These are phyloP conservation scores for Flaveria linearis DNA, from an alignment of 129 eudicot genomes.

Conservation along the genomic window DNA sequence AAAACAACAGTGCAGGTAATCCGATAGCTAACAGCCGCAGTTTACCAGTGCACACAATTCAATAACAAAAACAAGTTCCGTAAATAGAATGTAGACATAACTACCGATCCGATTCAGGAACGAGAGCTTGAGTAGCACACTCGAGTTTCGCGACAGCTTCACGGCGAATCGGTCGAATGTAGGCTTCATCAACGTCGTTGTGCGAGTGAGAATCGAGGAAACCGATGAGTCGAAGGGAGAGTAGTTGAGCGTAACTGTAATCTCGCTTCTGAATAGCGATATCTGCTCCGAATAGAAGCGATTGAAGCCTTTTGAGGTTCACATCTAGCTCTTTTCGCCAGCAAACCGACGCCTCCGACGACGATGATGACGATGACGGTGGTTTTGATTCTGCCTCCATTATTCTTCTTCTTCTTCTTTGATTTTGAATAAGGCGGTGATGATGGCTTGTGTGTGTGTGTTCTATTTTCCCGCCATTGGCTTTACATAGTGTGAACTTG, in stretches of 20 bases:
- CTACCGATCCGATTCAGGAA: constrained; percentile 78
- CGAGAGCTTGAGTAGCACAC: constrained; percentile 55
- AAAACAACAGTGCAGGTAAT: not conserved
- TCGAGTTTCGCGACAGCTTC: constrained; percentile 68
- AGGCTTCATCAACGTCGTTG: constrained; percentile 57
- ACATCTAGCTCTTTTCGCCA: constrained; percentile 84
- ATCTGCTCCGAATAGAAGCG: constrained; percentile 81
- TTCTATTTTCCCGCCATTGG: constrained; percentile 68
- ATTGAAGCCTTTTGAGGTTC: constrained; percentile 76
- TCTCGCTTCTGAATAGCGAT: constrained; percentile 66
- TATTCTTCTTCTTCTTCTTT: constrained; percentile 17
- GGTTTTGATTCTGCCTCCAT: constrained; percentile 38
- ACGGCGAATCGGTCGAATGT: constrained; percentile 71
- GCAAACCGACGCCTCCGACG: constrained; percentile 26
- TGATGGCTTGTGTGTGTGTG: too few species aligned
- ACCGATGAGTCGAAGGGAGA: constrained; percentile 79
- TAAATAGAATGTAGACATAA: not conserved
- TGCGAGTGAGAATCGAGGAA: constrained; percentile 76
- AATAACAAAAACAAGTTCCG: not conserved
- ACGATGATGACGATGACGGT: constrained; percentile 5
- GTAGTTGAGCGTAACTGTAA: constrained; percentile 62
- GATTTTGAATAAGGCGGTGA: too few species aligned
- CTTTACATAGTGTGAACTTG: too few species aligned
- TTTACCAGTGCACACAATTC: not conserved
- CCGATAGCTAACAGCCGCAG: not conserved